Conservation (phyloP, 1,284 basidiomycete genomes). For the Ganoderma meredithae region DNA sequence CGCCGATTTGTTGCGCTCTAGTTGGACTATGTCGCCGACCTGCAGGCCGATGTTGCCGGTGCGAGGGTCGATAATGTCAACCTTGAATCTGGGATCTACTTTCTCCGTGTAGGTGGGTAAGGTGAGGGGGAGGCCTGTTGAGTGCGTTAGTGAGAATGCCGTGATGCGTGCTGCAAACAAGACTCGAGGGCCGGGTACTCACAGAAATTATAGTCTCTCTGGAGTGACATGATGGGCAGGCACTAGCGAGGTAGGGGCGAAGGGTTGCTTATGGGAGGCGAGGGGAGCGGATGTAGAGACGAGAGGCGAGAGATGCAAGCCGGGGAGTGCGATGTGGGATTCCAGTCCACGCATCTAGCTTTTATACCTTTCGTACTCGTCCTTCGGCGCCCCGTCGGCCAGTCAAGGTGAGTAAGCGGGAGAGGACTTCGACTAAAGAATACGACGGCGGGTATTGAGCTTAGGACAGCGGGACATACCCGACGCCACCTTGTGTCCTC, state of each 20-base stretch:
- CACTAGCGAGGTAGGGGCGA: background rate
- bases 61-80: background rate
- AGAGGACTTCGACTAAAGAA: background rate
- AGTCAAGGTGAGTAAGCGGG: background rate
- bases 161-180: background rate
- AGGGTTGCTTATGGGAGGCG: too few species aligned
- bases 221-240: background rate
- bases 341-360: background rate
- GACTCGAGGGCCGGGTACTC: background rate
- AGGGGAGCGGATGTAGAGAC: background rate
- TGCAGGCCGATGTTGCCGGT: background rate
- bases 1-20: too few species aligned
- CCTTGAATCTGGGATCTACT: background rate
- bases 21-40: background rate
- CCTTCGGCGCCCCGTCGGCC: background rate
- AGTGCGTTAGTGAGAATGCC: background rate
- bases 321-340: background rate
- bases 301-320: constrained; percentile 3
- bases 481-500: background rate
- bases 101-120: background rate
- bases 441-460: background rate
- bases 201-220: background rate
- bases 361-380: background rate
- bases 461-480: too few species aligned
- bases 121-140: background rate